phyloP scores from a whole-genome alignment of 129 eudicot species.

The Artemisia tridentata region DNA sequence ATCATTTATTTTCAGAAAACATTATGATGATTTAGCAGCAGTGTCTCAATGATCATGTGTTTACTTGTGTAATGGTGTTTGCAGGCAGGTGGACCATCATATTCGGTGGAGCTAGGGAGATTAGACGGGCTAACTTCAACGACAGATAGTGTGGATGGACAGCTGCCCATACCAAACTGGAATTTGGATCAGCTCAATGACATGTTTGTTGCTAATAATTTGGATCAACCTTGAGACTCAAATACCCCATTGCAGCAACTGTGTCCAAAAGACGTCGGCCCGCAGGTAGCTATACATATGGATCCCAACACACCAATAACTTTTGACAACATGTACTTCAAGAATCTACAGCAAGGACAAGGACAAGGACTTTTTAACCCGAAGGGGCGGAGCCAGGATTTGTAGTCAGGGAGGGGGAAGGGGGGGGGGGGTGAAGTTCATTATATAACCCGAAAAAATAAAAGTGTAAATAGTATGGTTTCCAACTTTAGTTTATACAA shows the following conservation, averaged over 20 bases:
- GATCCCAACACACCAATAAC: constrained; percentile 72
- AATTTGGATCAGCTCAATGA: constrained; percentile 63
- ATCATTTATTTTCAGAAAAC: not conserved
- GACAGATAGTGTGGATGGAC: constrained; percentile 60
- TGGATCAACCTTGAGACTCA: constrained; percentile 8
- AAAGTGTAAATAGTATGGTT: too few species aligned
- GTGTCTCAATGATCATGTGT: not conserved
- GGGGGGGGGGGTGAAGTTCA: too few species aligned
- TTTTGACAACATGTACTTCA: constrained; percentile 70
- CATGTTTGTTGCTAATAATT: constrained; percentile 63
- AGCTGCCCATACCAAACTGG: constrained; percentile 62
- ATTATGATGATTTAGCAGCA: too few species aligned
- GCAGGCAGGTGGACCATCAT: constrained; percentile 81
- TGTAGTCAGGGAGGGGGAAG: too few species aligned
- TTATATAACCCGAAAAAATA: too few species aligned
- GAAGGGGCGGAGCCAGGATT: too few species aligned
- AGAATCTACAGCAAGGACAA: constrained; percentile 61
- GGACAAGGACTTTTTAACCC: constrained; percentile 81
- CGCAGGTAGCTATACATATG: constrained; percentile 66
- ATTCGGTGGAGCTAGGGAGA: constrained; percentile 77
- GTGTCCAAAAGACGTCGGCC: constrained; percentile 80
- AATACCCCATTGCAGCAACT: constrained; percentile 40
- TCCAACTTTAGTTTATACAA: too few species aligned
- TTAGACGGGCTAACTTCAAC: constrained; percentile 68
- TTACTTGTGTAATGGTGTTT: not conserved